Percentiles rank a stretch among this genome's conserved stretches.
Evolutionary conservation across 208 protist species (phyloP).

Genomic region (Borovskyia barvae): DNA sequence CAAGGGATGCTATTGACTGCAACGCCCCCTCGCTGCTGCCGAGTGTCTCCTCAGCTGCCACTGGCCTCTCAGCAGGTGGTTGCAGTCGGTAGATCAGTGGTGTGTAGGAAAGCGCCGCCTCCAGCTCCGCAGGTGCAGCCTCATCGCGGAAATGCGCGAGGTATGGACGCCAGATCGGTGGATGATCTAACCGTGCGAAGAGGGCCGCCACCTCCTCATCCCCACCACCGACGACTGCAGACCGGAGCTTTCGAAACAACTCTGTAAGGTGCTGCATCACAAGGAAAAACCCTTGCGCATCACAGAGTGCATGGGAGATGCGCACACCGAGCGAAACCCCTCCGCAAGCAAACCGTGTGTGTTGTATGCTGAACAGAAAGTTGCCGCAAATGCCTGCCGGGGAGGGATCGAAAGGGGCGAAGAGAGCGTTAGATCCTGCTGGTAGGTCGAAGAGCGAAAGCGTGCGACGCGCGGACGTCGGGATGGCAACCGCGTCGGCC

Average conservation of each 20-base stretch:
- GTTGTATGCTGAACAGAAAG: slow-evolving; percentile 21
- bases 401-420: slow-evolving; percentile 14
- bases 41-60: neutral
- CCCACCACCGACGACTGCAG: neutral
- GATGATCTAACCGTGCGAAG: neutral
- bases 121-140: neutral
- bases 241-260: slow-evolving; percentile 3
- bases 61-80: neutral
- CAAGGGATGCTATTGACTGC: neutral
- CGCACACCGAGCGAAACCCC: slow-evolving; percentile 23
- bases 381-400: slow-evolving; percentile 1
- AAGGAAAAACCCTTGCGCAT: slow-evolving; percentile 23
- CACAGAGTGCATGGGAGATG: slow-evolving; percentile 21
- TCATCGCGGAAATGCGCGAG: neutral
- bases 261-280: slow-evolving; percentile 15
- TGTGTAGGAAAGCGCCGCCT: neutral
- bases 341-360: slow-evolving; percentile 33
- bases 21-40: neutral
- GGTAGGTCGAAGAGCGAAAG: slow-evolving; percentile 26
- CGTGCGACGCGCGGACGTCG: neutral
- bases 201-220: neutral
- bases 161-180: slow-evolving; percentile 7
- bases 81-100: neutral
- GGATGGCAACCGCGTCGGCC: neutral
- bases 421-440: slow-evolving; percentile 22